Base-by-base conservation (phyloP, 192 early-diverging fungal species). In the Rhizoclosmatium globosum region DNA sequence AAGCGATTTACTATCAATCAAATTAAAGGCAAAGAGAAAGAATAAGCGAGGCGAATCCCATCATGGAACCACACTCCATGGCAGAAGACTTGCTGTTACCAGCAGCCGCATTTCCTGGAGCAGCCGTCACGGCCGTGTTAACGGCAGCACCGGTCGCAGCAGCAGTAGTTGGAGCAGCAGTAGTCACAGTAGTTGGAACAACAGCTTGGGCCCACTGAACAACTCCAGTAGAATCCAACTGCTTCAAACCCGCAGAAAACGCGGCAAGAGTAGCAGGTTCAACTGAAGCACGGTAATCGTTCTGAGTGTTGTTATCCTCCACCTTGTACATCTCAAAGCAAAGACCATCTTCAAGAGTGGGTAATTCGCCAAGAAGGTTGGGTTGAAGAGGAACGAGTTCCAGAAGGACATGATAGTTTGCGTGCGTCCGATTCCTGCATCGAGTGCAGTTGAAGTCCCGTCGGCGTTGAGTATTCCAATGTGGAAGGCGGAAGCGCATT, bases 241-340 rank as follows among this genome's bases (percentile, higher is more conserved):
- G 7, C 64, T 39, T 19, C 11, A 80, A 41, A 1, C 64, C 72
- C 4, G 71, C 64, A 7, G 3, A 41, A 64, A 80, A 80, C 21
- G 11, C 43, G 0, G 42, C 45, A 6, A 80, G 38, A 4, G 79
- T 80, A 2, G 2, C 50, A 2, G 71, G 71, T 21, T 80, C 79
- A 21, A 68, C 39, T 38, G 72, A 75, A 0, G 73, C 47, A 3
- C 79, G 61, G 48, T 74, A 80, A 44, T 80, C 79, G 46, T 74
- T 73, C 9, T 42, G 38, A 56, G 62, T 75, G 56, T 57, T 11
- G 43, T 50, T 46, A 48, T 67, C 79, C n/a, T 66, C 72, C 2
- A 59, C 50, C 78, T 79, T 79, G 31, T 64, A 71, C 56, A 80
- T 74, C 44, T 80, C 79, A 47, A 80, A 80, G 42, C 65, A 46